phyloP scores from a whole-genome alignment of 345 rosid genomes.

The Odontarrhena argentea region DNA sequence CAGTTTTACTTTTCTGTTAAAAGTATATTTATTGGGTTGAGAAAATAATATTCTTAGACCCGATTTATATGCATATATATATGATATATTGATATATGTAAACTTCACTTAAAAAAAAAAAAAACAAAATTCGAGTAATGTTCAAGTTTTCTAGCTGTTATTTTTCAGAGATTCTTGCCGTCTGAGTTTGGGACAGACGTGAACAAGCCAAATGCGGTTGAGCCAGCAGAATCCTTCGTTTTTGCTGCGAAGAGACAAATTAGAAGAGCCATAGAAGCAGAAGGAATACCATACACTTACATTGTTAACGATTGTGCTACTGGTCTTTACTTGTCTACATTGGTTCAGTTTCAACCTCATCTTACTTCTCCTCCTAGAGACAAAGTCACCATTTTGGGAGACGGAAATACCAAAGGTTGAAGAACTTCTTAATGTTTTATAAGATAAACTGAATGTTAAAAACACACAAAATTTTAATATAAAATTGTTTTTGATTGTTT shows the following conservation, averaged over 20 bases:
- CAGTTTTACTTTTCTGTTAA: too few relatives aligned
- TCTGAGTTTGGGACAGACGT: conserved; percentile 45
- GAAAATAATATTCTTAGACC: too few relatives aligned
- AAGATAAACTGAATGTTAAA: neutral
- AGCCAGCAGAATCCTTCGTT: conserved; percentile 29
- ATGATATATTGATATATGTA: too few relatives aligned
- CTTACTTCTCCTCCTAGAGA: conserved; percentile 36
- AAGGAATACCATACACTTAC: conserved; percentile 47
- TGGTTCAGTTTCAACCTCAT: conserved; percentile 40
- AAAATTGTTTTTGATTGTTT: neutral
- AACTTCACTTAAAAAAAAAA: too few relatives aligned
- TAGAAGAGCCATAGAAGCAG: conserved; percentile 39
- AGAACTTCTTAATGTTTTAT: neutral
- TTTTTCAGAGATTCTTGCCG: conserved; percentile 44
- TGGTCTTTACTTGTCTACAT: conserved; percentile 32
- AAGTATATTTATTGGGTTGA: too few relatives aligned
- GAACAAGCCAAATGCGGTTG: conserved; percentile 31
- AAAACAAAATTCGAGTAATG: too few relatives aligned
- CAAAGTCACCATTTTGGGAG: conserved; percentile 33
- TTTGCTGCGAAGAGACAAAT: conserved; percentile 35
- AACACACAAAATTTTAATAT: neutral
- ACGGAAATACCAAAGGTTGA: conserved; percentile 41
- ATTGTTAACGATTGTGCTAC: conserved; percentile 30
- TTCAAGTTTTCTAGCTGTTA: neutral
- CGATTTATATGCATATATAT: too few relatives aligned